Percentiles rank a stretch among this genome's conserved stretches.
These are phyloP conservation scores for Boletellus sp. DNA, from an alignment of 768 basidiomycete species.

Conservation along the genomic window DNA sequence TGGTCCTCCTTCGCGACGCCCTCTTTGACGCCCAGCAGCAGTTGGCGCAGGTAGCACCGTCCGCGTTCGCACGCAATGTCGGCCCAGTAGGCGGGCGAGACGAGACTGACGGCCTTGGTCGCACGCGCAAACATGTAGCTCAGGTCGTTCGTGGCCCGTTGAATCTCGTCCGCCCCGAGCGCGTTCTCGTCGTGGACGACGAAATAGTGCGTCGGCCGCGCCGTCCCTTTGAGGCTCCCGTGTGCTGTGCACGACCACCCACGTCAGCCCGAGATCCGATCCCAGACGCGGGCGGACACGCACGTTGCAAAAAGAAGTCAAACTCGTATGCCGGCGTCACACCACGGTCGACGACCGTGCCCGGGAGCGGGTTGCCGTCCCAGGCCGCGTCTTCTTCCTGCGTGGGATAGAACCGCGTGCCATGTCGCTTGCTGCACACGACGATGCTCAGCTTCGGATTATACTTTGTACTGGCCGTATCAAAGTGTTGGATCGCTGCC, in stretches of 20 bases:
- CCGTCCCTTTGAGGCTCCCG: constrained; percentile 42
- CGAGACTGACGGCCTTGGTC: constrained; percentile 43
- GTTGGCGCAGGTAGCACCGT: constrained; percentile 46
- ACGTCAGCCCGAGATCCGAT: background rate
- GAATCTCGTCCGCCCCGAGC: constrained; percentile 46
- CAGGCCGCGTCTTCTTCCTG: constrained; percentile 33
- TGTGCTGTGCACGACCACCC: constrained; percentile 34
- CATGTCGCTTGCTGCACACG: constrained; percentile 54
- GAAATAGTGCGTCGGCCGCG: constrained; percentile 52
- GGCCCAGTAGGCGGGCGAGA: constrained; percentile 39
- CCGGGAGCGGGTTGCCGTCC: constrained; percentile 49
- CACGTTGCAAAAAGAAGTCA: constrained; percentile 53
- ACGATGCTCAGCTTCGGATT: constrained; percentile 48
- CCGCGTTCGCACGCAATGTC: constrained; percentile 53
- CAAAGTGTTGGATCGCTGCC: constrained; percentile 40
- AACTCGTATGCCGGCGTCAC: constrained; percentile 51
- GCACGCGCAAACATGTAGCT: constrained; percentile 58
- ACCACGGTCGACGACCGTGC: constrained; percentile 56
- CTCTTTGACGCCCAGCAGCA: constrained; percentile 34
- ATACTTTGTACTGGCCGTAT: constrained; percentile 38
- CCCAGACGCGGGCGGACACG: background rate
- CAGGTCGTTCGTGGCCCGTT: constrained; percentile 48
- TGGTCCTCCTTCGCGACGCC: constrained; percentile 14
- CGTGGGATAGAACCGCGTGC: constrained; percentile 54
- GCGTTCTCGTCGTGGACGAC: constrained; percentile 53